Conservation (phyloP, 225 moss, liverwort and hornwort genomes). For the Anthoceros angustus region DNA sequence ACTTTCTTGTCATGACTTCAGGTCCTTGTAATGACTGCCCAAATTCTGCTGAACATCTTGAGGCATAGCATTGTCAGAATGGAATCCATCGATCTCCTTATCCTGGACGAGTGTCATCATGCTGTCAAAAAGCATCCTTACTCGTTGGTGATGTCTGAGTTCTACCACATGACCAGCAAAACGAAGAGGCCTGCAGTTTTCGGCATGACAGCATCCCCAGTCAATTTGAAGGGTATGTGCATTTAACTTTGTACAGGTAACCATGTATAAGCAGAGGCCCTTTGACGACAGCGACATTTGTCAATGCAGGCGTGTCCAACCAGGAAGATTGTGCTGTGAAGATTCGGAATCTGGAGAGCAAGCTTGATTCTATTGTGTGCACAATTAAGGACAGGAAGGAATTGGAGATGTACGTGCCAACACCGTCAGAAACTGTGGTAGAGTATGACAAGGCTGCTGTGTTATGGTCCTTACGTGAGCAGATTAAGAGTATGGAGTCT, state of each 20-base stretch:
- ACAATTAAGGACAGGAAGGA: constrained; percentile 97
- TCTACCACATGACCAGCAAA: constrained; percentile 83
- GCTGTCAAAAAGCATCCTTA: constrained; percentile 99
- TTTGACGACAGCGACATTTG: not conserved
- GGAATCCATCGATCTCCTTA: constrained; percentile 91
- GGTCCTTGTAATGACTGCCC: constrained; percentile 99
- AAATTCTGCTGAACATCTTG: constrained; percentile 87
- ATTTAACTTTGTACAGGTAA: not conserved
- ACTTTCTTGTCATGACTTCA: constrained; percentile 16
- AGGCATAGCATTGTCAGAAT: constrained; percentile 93
- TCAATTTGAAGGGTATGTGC: constrained; percentile 68
- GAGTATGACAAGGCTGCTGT: constrained; percentile 85
- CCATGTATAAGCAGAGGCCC: constrained; percentile 6
- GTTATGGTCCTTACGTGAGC: constrained; percentile 69
- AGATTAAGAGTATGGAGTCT: constrained; percentile 86
- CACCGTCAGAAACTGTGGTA: constrained; percentile 80
- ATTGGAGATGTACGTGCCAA: constrained; percentile 96
- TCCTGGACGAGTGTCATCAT: constrained; percentile 97
- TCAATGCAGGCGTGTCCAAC: constrained; percentile 70
- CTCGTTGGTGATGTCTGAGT: constrained; percentile 99
- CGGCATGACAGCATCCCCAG: constrained; percentile 99
- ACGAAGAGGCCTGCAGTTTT: constrained; percentile 77
- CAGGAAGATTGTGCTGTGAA: constrained; percentile 99
- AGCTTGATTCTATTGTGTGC: constrained; percentile 95
- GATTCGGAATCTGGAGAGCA: constrained; percentile 93